A percentile compares a stretch with the other conserved stretches of the same genome.
Conservation (phyloP, 345 rosid species). For the Citrus australasica region DNA sequence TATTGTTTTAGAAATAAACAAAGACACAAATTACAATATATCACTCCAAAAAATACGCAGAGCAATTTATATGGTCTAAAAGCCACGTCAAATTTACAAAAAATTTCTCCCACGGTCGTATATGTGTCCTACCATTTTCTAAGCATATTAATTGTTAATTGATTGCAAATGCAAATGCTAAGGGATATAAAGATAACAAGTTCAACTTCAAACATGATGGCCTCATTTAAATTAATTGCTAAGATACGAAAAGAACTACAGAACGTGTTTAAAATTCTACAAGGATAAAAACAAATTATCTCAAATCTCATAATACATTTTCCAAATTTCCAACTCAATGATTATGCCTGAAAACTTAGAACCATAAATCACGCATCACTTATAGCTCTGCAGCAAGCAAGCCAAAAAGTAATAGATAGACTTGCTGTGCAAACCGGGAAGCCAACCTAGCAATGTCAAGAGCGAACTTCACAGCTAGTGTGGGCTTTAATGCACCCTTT, state of each 20-base stretch:
- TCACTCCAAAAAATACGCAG: neutral
- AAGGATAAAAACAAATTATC: neutral
- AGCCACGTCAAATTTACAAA: neutral
- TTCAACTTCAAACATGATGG: neutral
- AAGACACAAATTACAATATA: neutral
- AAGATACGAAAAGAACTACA: neutral
- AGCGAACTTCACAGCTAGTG: slow-evolving; percentile 67
- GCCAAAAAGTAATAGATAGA: neutral
- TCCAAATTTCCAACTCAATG: neutral
- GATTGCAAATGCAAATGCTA: neutral
- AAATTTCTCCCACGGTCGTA: neutral
- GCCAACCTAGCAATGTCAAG: slow-evolving; percentile 82
- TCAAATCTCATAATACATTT: neutral
- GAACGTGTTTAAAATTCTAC: neutral
- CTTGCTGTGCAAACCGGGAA: neutral
- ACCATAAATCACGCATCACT: slow-evolving; percentile 1
- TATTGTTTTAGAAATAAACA: neutral
- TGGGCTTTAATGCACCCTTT: slow-evolving; percentile 57
- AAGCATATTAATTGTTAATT: neutral
- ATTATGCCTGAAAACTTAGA: neutral
- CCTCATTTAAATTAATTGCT: neutral
- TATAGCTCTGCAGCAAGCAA: neutral
- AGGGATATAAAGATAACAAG: neutral
- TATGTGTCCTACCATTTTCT: neutral
- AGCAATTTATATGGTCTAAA: neutral